These are phyloP conservation scores for Syncephalastrum contaminatum DNA, from an alignment of 371 early-diverging fungal genomes.

Conservation along the genomic window DNA sequence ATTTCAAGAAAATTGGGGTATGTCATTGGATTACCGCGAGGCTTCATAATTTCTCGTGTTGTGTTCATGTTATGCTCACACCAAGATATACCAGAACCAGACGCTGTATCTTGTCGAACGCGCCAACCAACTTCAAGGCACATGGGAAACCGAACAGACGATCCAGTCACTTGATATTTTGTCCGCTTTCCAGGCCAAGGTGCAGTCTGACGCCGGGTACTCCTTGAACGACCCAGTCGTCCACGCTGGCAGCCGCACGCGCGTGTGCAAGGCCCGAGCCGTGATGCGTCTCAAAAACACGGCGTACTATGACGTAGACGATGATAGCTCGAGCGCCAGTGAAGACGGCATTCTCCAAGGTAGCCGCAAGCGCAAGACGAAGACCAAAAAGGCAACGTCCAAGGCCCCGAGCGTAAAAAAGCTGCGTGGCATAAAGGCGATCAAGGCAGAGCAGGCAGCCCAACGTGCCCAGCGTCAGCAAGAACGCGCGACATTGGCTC, in stretches of 20 bases:
- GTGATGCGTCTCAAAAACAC: conserved; percentile 21
- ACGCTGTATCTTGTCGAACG: conserved; percentile 22
- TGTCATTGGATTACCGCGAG: background rate
- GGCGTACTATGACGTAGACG: background rate
- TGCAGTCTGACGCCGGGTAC: conserved; percentile 20
- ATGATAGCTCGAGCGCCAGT: conserved; percentile 5
- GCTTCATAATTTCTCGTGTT: background rate
- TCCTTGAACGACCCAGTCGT: conserved; percentile 4
- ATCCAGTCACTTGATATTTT: conserved; percentile 12
- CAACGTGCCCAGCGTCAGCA: conserved; percentile 15
- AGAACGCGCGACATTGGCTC: conserved; percentile 12
- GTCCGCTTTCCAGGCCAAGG: conserved; percentile 14
- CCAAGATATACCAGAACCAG: conserved; percentile 8
- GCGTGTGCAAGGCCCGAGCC: conserved; percentile 34
- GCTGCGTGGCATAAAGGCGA: conserved; percentile 14
- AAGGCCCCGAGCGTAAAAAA: conserved; percentile 19
- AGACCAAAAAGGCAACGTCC: conserved; percentile 1
- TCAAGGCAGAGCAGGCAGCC: conserved; percentile 10
- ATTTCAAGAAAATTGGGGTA: conserved; percentile 13
- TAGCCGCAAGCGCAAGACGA: conserved; percentile 10
- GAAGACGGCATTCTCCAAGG: background rate
- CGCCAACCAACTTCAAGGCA: conserved; percentile 12
- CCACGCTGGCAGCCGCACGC: conserved; percentile 10
- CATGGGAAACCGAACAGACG: conserved; percentile 16
- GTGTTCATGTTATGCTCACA: background rate